A percentile compares a stretch with the other conserved stretches of the same genome.
phyloP scores from a whole-genome alignment of 2,329 filamentous ascomycete genomes.

The Sporothrix schenckii region DNA sequence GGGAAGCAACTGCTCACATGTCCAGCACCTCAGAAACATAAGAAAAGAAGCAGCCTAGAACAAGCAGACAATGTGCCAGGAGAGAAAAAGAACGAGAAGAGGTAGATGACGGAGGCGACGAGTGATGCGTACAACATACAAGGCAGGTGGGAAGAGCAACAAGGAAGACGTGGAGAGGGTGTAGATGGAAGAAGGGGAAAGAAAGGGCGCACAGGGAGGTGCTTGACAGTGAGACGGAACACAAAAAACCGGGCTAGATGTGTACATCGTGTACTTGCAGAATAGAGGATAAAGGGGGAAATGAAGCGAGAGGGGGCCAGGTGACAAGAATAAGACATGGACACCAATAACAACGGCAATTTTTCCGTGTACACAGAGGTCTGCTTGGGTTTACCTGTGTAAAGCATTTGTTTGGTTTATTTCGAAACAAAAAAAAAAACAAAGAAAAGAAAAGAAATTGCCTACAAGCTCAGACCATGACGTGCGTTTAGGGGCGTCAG shows the following conservation, averaged over 20 bases:
- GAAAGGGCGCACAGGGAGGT: not conserved
- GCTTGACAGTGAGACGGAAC: not conserved
- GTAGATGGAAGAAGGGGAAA: not conserved
- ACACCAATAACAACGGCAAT: constrained; percentile 14
- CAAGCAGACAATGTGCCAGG: not conserved
- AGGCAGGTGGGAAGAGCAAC: not conserved
- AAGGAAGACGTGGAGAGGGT: not conserved
- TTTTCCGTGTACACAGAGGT: constrained; percentile 9
- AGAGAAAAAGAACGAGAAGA: not conserved
- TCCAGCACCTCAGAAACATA: not conserved
- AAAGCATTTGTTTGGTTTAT: not conserved
- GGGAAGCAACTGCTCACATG: not conserved
- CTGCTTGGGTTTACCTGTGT: not conserved
- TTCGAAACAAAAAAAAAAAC: not conserved
- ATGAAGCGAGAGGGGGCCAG: not conserved
- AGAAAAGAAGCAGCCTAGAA: not conserved
- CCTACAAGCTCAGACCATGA: not conserved
- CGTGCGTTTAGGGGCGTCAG: not conserved
- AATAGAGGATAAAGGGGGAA: no score
- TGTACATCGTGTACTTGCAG: not conserved
- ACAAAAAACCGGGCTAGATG: not conserved
- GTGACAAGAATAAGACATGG: not conserved
- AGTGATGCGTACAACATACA: not conserved
- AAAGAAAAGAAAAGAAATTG: no score
- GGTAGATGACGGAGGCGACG: no score